Evolutionary conservation across 2,329 filamentous ascomycete species (phyloP), one percentile per base, ranked within the genome.

Genomic region (Alternaria atra): DNA sequence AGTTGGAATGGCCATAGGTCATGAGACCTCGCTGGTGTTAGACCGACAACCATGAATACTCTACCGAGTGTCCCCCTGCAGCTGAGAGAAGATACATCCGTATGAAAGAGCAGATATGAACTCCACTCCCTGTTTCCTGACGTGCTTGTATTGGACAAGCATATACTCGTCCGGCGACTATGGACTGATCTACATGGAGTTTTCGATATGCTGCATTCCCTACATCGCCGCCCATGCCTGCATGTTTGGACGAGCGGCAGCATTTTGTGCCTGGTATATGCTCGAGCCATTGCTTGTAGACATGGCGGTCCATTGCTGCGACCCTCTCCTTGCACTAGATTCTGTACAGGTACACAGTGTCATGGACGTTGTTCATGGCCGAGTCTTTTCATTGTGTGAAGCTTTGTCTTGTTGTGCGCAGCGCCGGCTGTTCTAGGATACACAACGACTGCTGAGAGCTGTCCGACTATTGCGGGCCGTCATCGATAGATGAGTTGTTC

Each of bases 21-120:
- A 8, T 29, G 27, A 15, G 12, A 34, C 5, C 5, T 27, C 34
- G 25, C 20, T 17, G 3, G 6, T 15, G 10, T 9, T 23, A 20
- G 10, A 27, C 13, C 13, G 2, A n/a, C 3, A 15, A 29, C 12
- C 27, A 6, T 52, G 20, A 12, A 35, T 13, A 23, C 13, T 9
- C n/a, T 5, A 20, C 20, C 29, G 2, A 5, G 12, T 9, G 13
- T 7, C 32, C 37, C 29, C 15, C 17, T 15, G 32, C 4, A 29
- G 13, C 9, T 5, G 12, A 46, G 20, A 42, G 13, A 52, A 35
- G n/a, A 32, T 40, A 40, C 43, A 30, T 32, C 53, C 43, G 17
- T 56, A 39, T 39, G 37, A 32, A 27, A 44, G 53, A 60, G 17
- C 30, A 40, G 12, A 46, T 32, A 44, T 51, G 39, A 20, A 55